Percentiles rank a stretch among this genome's conserved stretches.
Evolutionary conservation across 164 flowering plant species (phyloP).

Genomic region (Euptelea pleiosperma): DNA sequence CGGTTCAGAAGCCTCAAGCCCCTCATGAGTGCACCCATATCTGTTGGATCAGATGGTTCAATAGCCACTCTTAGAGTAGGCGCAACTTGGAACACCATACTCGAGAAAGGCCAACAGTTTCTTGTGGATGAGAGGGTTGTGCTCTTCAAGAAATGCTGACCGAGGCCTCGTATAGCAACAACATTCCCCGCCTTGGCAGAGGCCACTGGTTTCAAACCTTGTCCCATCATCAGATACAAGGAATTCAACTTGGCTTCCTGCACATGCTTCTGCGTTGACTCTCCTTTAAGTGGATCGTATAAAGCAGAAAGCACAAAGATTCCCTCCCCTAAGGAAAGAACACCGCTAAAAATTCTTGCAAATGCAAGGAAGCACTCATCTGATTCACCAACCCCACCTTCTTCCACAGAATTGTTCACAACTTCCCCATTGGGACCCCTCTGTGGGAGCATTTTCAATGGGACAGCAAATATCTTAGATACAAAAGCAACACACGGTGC

Average conservation of each 20-base stretch:
- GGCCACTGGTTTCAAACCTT: slow-evolving; percentile 67
- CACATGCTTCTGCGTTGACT: slow-evolving; percentile 62
- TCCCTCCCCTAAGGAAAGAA: slow-evolving; percentile 57
- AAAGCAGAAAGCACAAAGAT: slow-evolving; percentile 82
- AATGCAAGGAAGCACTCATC: slow-evolving; percentile 92
- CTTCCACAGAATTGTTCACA: slow-evolving; percentile 36
- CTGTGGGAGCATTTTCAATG: slow-evolving; percentile 69
- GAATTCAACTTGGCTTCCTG: slow-evolving; percentile 78
- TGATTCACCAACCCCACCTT: slow-evolving; percentile 48
- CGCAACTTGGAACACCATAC: slow-evolving; percentile 84
- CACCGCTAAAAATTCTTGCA: slow-evolving; percentile 90
- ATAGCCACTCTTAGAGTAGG: slow-evolving; percentile 83
- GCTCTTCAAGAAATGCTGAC: slow-evolving; percentile 75
- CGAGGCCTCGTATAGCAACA: slow-evolving; percentile 85
- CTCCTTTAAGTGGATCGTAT: slow-evolving; percentile 74
- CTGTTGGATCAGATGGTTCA: slow-evolving; percentile 86
- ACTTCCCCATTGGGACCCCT: slow-evolving; percentile 52
- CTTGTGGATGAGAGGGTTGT: slow-evolving; percentile 84
- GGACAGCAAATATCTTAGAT: slow-evolving; percentile 92
- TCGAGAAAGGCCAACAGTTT: slow-evolving; percentile 91
- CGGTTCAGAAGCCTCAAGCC: slow-evolving; percentile 80
- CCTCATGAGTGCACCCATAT: slow-evolving; percentile 71
- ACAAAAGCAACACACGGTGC: slow-evolving; percentile 92
- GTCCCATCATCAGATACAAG: slow-evolving; percentile 92
- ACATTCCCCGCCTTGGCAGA: slow-evolving; percentile 77